phyloP scores from a whole-genome alignment of 164 flowering plant genomes.

The Stephania yunnanensis region DNA sequence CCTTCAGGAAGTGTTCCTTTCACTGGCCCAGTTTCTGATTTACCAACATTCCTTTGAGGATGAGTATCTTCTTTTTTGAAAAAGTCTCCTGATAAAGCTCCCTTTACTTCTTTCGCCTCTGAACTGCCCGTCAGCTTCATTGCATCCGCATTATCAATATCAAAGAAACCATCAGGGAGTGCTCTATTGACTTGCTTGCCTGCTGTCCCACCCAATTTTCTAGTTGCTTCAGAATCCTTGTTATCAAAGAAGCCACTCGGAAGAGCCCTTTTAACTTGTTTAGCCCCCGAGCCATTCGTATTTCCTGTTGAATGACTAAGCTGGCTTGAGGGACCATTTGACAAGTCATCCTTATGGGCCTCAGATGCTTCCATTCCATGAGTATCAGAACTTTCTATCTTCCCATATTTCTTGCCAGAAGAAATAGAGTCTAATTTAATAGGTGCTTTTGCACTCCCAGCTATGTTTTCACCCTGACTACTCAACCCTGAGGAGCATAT shows the following conservation, averaged over 20 bases:
- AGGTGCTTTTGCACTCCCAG: constrained; percentile 7
- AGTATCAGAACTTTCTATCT: constrained; percentile 13
- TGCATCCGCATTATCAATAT: constrained; percentile 57
- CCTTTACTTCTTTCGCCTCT: constrained; percentile 27
- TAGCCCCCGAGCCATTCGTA: not conserved
- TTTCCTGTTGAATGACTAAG: constrained; percentile 10
- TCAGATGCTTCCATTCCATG: constrained; percentile 7
- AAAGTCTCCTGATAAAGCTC: constrained; percentile 81
- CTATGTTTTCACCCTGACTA: constrained; percentile 8
- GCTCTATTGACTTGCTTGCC: constrained; percentile 43
- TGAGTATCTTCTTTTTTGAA: constrained; percentile 72
- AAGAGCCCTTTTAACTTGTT: not conserved
- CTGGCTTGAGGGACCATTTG: constrained; percentile 21
- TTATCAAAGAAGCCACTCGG: not conserved
- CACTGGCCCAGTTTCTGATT: constrained; percentile 42
- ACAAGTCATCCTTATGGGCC: constrained; percentile 15
- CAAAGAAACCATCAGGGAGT: constrained; percentile 88
- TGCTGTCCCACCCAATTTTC: not conserved
- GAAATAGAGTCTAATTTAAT: constrained; percentile 15
- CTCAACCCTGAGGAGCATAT: not conserved
- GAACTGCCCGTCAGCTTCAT: constrained; percentile 18
- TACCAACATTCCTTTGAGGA: constrained; percentile 12
- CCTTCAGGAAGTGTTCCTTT: constrained; percentile 85
- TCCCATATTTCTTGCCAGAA: constrained; percentile 1
- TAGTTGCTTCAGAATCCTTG: not conserved